phyloP scores from a whole-genome alignment of 371 early-diverging fungal species.

The Funneliformis caledonium region DNA sequence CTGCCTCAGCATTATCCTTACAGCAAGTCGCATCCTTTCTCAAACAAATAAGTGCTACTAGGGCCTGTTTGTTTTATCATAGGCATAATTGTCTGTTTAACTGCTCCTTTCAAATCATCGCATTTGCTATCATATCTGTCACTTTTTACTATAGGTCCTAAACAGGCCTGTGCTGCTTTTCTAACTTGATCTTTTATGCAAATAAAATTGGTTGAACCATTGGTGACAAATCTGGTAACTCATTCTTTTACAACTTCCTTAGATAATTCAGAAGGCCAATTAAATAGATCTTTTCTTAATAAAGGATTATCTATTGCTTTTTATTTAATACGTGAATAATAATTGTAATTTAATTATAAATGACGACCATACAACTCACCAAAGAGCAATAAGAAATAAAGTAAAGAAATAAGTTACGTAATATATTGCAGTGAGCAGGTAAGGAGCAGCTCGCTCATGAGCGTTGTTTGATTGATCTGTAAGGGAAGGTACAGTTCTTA shows the following conservation, averaged over 20 bases:
- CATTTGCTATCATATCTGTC: conserved; percentile 67
- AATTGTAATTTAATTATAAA: no score
- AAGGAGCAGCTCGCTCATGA: no score
- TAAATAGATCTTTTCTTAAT: conserved; percentile 85
- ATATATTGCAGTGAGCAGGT: no score
- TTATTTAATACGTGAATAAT: no score
- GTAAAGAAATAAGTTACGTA: no score
- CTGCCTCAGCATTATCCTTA: conserved; percentile 50
- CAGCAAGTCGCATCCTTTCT: conserved; percentile 31
- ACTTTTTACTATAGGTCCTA: conserved; percentile 63
- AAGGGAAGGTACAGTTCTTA: no score
- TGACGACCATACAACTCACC: no score
- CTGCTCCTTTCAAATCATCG: conserved; percentile 71
- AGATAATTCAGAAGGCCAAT: conserved; percentile 62
- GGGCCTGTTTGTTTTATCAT: conserved; percentile 60
- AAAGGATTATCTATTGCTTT: no score
- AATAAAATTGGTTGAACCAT: conserved; percentile 70
- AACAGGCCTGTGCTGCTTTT: conserved; percentile 75
- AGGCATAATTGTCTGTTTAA: conserved; percentile 70
- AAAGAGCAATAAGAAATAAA: no score
- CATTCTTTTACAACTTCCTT: conserved; percentile 43
- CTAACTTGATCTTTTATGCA: conserved; percentile 93
- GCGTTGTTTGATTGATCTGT: no score
- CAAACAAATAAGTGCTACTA: conserved; percentile 41
- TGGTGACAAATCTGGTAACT: conserved; percentile 62